Base-by-base conservation (phyloP, 2,329 filamentous ascomycete genomes). In the Curvularia spicifera region DNA sequence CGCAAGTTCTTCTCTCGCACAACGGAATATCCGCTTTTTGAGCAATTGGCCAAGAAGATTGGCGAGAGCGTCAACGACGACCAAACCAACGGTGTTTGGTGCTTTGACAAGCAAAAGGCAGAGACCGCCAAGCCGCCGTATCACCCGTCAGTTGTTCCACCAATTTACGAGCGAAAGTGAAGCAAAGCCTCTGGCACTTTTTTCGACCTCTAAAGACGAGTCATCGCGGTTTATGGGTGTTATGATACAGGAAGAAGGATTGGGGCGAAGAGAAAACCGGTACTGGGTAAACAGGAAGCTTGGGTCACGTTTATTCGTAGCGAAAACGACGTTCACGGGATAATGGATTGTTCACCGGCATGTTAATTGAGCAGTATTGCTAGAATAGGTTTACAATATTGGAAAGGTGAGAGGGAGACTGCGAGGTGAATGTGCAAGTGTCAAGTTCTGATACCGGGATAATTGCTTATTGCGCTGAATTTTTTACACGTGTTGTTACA, bases 1-100 rank as follows among this genome's bases (percentile, higher is more conserved):
- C 85, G 93, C 45, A 85, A 89, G 53, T 98, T 95, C 81, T 99
- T 98, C 79, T 86, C 71, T 1, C 70, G 76, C 26, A 69, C 72
- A 13, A 74, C 78, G 2, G 72, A 69, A 33, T 68, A 71, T 44
- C 82, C 57, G 70, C 77, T 70, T 69, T 84, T 70, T 67, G 83
- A 81, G 72, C 82, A 59, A 79, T 78, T 84, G 44, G 78, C 80
- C 22, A 75, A 73, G 43, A 72, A 72, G 59, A 63, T 79, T 67
- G 70, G 83, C 64, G 78, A 83, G 61, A 72, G 79, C 53, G 66
- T 87, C 18, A 89, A 90, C 63, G 78, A 82, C 35, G 84, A 86
- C 46, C 88, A 89, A 78, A 91, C 89, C 1, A 86, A 85, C 53
- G 89, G 89, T 0, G 81, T 91, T 31, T 91, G 89, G 89, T 79